Conservation (phyloP, 352 stramenopile genomes). For the Globisporangium heterothallicum region DNA sequence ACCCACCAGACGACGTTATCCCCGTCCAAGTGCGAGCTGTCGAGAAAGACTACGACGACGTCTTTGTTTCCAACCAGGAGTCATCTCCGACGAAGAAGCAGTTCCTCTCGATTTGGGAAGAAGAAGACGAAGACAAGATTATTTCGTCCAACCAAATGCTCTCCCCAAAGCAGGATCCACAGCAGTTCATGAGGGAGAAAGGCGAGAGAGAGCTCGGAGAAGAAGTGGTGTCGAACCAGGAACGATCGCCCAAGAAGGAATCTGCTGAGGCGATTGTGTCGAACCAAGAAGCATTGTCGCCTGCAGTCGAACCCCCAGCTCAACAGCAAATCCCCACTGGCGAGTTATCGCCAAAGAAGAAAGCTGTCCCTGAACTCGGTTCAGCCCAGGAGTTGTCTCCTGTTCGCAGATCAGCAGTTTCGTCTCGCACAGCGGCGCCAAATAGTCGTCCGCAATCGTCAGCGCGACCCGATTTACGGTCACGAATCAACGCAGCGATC, state of each 20-base stretch:
- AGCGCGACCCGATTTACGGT: constrained; percentile 6
- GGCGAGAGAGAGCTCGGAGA: background rate
- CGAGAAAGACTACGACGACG: constrained; percentile 8
- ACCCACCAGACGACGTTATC: background rate
- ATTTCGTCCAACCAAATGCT: no score
- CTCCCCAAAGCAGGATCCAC: no score
- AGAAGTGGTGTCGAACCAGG: constrained; percentile 2
- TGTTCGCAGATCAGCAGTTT: background rate
- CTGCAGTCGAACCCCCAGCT: no score
- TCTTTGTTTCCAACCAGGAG: constrained; percentile 2
- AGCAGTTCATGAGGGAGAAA: no score
- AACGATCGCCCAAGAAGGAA: background rate
- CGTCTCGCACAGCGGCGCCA: constrained; percentile 1
- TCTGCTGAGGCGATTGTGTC: background rate
- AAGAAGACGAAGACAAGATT: constrained; percentile 10
- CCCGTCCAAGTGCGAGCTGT: constrained; percentile 1
- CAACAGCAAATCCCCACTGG: no score
- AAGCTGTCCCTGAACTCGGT: background rate
- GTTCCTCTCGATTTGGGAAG: constrained; percentile 10
- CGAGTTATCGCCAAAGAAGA: background rate
- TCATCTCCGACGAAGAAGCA: background rate
- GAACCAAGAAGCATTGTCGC: background rate
- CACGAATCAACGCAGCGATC: constrained; percentile 9
- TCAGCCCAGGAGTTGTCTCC: constrained; percentile 3
- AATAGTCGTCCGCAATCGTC: constrained; percentile 4